Base-by-base conservation (phyloP, 2,329 filamentous ascomycete species). In the Nemania sp. region DNA sequence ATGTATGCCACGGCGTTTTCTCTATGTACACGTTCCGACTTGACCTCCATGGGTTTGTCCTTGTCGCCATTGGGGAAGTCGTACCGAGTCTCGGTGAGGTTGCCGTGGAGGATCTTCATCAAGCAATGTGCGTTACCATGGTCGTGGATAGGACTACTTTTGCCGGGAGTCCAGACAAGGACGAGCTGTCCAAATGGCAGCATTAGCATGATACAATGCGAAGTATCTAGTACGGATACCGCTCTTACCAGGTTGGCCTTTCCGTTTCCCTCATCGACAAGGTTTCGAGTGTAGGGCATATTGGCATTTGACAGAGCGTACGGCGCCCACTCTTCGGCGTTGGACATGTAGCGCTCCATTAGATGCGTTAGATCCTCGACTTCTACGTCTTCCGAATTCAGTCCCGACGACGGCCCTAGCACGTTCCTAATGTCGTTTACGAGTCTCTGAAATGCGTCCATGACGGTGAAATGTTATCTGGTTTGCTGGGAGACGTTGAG, bases 61-160 rank as follows among this genome's bases (percentile, higher is more conserved):
- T 77, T 72, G 43, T 72, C 70, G 19, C 70, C 69, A 43, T 77
- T 68, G 0, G 91, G 91, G 74, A 89, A 91, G 46, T 81, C 80
- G 72, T 90, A 96, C 55, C 90, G 82, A 15, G 89, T 92, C 75
- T 97, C 92, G 63, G 84, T 89, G 56, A 96, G 76, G 57, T 78
- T 81, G 40, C 92, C 92, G 63, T 84, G 85, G 59, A 96, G 80
- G 61, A 93, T 86, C 77, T 88, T 96, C 90, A 96, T 96, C 64
- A 96, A 77, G 73, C 92, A 97, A 70, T 96, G 92, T 33, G 91
- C 90, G 57, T 93, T 90, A 68, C 86, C 87, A 72, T 91, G 88
- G 70, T 97, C 92, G 69, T 97, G 92, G 68, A 97, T 91, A 9
- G 89, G 86, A 64, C 88, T 93, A 31, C 83, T 83, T 73, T 90